Evolutionary conservation across 139 green algal genomes (phyloP).

Genomic region (Chlamydomonas incerta): DNA sequence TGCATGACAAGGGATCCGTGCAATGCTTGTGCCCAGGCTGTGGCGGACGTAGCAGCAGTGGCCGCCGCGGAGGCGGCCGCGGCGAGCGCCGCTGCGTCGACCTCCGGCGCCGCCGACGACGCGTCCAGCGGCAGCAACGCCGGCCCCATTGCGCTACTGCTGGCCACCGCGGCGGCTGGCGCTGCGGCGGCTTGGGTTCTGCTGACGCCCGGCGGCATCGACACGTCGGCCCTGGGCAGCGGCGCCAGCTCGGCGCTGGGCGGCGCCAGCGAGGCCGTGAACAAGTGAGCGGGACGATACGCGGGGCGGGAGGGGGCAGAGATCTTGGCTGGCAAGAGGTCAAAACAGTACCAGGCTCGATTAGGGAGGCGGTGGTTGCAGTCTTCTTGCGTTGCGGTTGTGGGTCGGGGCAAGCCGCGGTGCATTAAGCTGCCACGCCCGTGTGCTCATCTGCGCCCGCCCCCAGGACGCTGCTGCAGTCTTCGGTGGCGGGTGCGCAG

Average conservation of each 20-base stretch:
- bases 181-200: not conserved
- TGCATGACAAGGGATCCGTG: too few species aligned
- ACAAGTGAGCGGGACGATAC: not conserved
- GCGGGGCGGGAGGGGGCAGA: too few species aligned
- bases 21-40: not conserved
- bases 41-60: not conserved
- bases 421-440: too few species aligned
- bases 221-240: not conserved
- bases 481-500: not conserved
- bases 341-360: too few species aligned
- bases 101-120: not conserved
- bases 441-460: too few species aligned
- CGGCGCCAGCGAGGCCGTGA: not conserved
- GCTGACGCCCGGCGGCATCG: not conserved
- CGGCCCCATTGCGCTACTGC: not conserved
- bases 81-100: not conserved
- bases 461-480: not conserved
- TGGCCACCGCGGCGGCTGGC: conserved; percentile 6
- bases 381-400: too few species aligned
- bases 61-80: not conserved
- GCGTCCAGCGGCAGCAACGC: not conserved
- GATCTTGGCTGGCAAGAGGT: too few species aligned
- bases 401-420: too few species aligned
- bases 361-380: too few species aligned
- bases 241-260: not conserved